Base-by-base conservation (phyloP, 2,329 filamentous ascomycete species). In the Aureobasidium lini region DNA sequence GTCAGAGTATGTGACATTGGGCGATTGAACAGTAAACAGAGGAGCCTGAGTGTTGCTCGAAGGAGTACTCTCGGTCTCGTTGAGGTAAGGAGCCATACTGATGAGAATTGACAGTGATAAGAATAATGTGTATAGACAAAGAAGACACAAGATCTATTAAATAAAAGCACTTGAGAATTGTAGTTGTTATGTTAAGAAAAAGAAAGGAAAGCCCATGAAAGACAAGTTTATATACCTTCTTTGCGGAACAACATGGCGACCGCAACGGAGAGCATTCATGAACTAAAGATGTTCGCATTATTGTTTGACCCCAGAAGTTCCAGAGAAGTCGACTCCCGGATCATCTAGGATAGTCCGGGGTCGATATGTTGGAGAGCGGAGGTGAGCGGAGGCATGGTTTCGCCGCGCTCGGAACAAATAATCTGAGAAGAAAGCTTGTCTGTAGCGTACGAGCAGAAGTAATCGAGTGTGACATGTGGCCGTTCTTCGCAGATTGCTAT, bases 51-150 rank as follows among this genome's bases (percentile, higher is more conserved):
- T 16, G 18, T 28, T 48, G 46, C 43, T 32, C n/a, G 47, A 58
- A 29, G 42, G 34, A 73, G 72, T 73, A 2, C 32, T 78, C 72
- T 79, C 77, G 71, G 72, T 72, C 69, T 82, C 84, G 81, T 85
- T 84, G 75, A 93, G 92, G 82, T 97, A 93, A 77, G 94, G 94
- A 76, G 93, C 92, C 94, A 99, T 99, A 67, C 73, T 80, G 47
- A 31, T 16, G 10, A 10, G 31, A 23, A 29, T 31, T 8, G 16
- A 11, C 23, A 46, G 29, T 36, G 28, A 36, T 28, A 32, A 28
- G 7, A 16, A 57, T 15, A 11, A 18, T 3, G 42, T 42, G 42
- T 37, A 48, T 28, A 9, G 1, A 32, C 4, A 13, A 8, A 6
- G 3, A 10, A n/a, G 6, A 23, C 7, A 40, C 28, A 23, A 32